Base-by-base conservation (phyloP, 2,329 filamentous ascomycete genomes). In the Penicillium sp. region DNA sequence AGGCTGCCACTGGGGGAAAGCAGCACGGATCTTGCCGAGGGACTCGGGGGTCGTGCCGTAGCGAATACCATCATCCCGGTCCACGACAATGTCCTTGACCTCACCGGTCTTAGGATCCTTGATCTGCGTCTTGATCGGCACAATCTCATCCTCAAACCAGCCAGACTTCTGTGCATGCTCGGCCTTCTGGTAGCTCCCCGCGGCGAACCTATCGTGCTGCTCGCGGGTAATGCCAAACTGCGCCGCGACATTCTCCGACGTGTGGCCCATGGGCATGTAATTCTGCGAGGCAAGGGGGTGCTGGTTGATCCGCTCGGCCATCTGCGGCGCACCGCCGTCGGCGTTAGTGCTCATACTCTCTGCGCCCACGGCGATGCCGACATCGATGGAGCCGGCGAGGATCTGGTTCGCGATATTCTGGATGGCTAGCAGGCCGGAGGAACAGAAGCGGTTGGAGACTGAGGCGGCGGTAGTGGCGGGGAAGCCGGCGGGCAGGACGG, bases 381-480 rank as follows among this genome's bases (percentile, higher is more conserved):
- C 78, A 70, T 96, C 92, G 72, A 97, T 97, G 85, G 95, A 96
- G 70, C 93, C 93, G 13, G 86, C 75, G 67, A 84, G 86, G 80
- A 97, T 97, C 73, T 92, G 90, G 81, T 96, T 96, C 64, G 92
- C 93, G 69, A 97, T 88, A 73, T 96, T 93, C 64, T 95, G 89
- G 71, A 90, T 91, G 19, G 93, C 92, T 75, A 96, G 90, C 43
- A 97, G 84, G 27, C 93, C 93, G 13, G 89, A 92, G 3, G 90
- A 94, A 81, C 93, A 97, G 81, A 96, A 93, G 66, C 93, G 84
- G 83, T 96, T 97, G 72, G 96, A 81, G 55, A 89, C 87, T 73
- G 91, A 92, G 57, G 93, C 89, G 31, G 91, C 89, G 9, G 91
- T 85, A 18, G 85, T 85, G 66, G 89, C 89, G 54, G 93, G 90